These are phyloP conservation scores for Chaetomium strumarium DNA, from an alignment of 2,329 filamentous ascomycete species.

Conservation along the genomic window DNA sequence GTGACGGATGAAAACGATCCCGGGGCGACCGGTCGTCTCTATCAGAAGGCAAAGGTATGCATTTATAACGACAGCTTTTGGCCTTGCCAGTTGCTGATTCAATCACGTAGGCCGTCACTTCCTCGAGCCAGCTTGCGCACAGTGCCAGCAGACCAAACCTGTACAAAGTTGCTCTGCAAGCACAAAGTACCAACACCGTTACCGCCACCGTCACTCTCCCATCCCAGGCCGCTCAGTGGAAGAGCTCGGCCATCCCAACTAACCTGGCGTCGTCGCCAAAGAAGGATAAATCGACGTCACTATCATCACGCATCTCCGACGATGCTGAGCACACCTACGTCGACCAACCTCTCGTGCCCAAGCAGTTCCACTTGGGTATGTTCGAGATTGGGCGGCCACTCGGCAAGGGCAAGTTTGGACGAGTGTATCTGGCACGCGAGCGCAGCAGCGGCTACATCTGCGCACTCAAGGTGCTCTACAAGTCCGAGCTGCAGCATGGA, in stretches of 20 bases:
- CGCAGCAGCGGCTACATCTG: conserved; percentile 75
- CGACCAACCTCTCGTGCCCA: conserved; percentile 36
- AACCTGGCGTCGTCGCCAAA: conserved; percentile 37
- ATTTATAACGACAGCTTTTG: not conserved
- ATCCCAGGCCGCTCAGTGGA: conserved; percentile 57
- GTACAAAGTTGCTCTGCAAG: conserved; percentile 78
- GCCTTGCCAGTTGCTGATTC: conserved; percentile 1
- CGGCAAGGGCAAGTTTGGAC: conserved; percentile 82
- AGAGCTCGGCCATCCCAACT: conserved; percentile 30
- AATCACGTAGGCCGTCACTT: conserved; percentile 25
- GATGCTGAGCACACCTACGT: conserved; percentile 48
- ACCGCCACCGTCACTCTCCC: conserved; percentile 62
- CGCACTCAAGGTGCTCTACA: conserved; percentile 81
- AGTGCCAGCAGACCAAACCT: conserved; percentile 68
- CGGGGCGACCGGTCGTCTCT: conserved; percentile 45
- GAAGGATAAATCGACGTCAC: conserved; percentile 33
- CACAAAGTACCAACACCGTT: conserved; percentile 62
- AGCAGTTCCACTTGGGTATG: conserved; percentile 82
- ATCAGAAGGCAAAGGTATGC: conserved; percentile 71
- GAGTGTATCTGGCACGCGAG: conserved; percentile 80
- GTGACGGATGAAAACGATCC: conserved; percentile 83
- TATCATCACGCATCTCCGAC: conserved; percentile 37
- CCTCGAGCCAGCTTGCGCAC: conserved; percentile 38
- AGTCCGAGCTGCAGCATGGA: conserved; percentile 72
- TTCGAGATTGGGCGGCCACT: conserved; percentile 86